Percentiles rank a stretch among this genome's conserved stretches.
phyloP scores from a whole-genome alignment of 2,329 filamentous ascomycete genomes.

The Fusarium poae region DNA sequence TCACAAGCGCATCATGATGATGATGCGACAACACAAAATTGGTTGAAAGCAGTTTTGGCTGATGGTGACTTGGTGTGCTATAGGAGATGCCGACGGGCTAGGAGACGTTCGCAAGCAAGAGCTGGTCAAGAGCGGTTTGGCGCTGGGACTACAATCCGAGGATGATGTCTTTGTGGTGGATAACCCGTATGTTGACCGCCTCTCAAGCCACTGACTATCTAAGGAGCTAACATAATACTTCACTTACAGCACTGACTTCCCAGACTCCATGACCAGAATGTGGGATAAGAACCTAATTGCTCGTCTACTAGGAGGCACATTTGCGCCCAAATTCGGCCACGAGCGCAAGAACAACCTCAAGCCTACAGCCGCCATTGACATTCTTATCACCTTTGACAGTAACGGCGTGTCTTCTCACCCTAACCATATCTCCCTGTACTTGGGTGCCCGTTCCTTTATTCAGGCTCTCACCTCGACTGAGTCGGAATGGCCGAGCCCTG shows the following conservation, averaged over 20 bases:
- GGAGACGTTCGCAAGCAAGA: conserved; percentile 87
- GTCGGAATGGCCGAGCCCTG: conserved; percentile 75
- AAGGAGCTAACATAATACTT: conserved; percentile 13
- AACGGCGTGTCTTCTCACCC: conserved; percentile 87
- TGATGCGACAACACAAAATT: conserved; percentile 28
- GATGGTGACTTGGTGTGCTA: conserved; percentile 34
- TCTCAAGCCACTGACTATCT: not conserved
- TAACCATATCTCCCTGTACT: conserved; percentile 91
- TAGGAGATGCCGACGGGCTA: conserved; percentile 87
- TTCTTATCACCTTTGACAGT: conserved; percentile 91
- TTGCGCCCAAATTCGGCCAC: conserved; percentile 73
- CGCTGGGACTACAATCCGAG: conserved; percentile 78
- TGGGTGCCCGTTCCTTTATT: conserved; percentile 82
- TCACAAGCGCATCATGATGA: conserved; percentile 17
- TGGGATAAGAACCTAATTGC: conserved; percentile 82
- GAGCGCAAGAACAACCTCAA: conserved; percentile 51
- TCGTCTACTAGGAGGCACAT: conserved; percentile 76
- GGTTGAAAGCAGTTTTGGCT: conserved; percentile 34
- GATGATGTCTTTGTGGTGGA: conserved; percentile 91
- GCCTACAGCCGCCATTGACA: conserved; percentile 74
- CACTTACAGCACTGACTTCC: conserved; percentile 70
- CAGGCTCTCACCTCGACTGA: conserved; percentile 74
- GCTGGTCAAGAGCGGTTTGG: conserved; percentile 81
- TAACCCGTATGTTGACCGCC: conserved; percentile 67
- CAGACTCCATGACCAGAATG: conserved; percentile 84